These are phyloP conservation scores for Pulveroboletus ravenelii DNA, from an alignment of 768 basidiomycete genomes.

Conservation along the genomic window DNA sequence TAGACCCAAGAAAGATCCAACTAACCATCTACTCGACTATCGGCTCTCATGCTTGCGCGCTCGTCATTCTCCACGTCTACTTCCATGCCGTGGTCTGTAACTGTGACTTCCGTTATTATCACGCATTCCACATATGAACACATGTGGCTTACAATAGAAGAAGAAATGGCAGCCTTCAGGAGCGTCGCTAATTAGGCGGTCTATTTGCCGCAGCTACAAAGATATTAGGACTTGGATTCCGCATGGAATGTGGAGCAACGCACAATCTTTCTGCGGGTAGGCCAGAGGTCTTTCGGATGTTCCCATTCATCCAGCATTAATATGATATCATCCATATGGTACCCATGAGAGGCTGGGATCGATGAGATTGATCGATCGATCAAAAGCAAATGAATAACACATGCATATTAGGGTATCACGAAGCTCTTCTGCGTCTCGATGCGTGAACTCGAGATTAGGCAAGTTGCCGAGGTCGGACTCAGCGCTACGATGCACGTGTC, in stretches of 20 bases:
- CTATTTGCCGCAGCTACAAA: slow-evolving; percentile 36
- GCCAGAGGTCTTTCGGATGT: slow-evolving; percentile 32
- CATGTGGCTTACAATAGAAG: slow-evolving; percentile 45
- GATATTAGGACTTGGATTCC: background rate
- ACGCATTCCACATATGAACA: background rate
- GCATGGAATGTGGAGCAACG: slow-evolving; percentile 4
- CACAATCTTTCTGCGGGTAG: slow-evolving; percentile 45
- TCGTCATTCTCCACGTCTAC: slow-evolving; percentile 19
- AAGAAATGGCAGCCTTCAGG: slow-evolving; percentile 44
- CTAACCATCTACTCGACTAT: slow-evolving; percentile 46
- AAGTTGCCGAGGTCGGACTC: background rate
- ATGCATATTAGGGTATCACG: slow-evolving; percentile 15
- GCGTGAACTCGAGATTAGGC: slow-evolving; percentile 12
- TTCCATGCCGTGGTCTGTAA: slow-evolving; percentile 22
- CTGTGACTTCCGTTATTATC: background rate
- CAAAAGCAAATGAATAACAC: background rate
- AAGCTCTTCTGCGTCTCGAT: slow-evolving; percentile 17
- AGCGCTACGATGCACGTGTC: slow-evolving; percentile 3
- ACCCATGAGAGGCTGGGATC: slow-evolving; percentile 34
- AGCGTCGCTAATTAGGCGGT: slow-evolving; percentile 38
- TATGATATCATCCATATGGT: slow-evolving; percentile 37
- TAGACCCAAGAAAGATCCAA: background rate
- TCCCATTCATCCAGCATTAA: slow-evolving; percentile 38
- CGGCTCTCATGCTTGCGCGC: slow-evolving; percentile 37
- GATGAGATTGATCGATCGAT: slow-evolving; percentile 2